A percentile compares a stretch with the other conserved stretches of the same genome.
Evolutionary conservation across 148 eudicot genomes (phyloP).

Genomic region (Rhododendron williamsianum): DNA sequence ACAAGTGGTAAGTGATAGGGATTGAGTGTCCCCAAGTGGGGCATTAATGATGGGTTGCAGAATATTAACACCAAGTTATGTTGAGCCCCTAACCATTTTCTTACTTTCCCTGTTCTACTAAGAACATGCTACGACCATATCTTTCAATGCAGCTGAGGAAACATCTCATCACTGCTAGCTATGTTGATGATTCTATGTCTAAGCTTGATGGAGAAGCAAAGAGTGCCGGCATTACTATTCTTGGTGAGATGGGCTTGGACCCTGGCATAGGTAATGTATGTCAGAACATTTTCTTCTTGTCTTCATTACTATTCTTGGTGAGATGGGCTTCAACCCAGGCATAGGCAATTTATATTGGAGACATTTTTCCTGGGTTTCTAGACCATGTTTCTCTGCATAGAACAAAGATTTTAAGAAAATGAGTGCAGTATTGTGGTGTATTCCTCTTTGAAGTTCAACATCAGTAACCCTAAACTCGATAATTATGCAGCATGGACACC

Average conservation of each 20-base stretch:
- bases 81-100: background rate
- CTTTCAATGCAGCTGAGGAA: conserved; percentile 59
- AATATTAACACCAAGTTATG: background rate
- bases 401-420: background rate
- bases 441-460: conserved; percentile 1
- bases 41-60: background rate
- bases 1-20: background rate
- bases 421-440: background rate
- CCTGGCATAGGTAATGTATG: conserved; percentile 89
- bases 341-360: conserved; percentile 45
- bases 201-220: conserved; percentile 73
- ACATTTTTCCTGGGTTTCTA: background rate
- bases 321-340: conserved; percentile 98
- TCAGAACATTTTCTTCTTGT: conserved; percentile 18
- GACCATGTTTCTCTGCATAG: background rate
- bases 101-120: background rate
- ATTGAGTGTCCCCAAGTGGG: background rate
- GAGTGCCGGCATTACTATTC: conserved; percentile 70
- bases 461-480: background rate
- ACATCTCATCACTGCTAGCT: conserved; percentile 95
- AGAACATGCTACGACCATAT: conserved; percentile 6
- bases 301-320: conserved; percentile 77
- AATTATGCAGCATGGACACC: background rate
- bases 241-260: conserved; percentile 98
- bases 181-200: conserved; percentile 74